phyloP scores from a whole-genome alignment of 192 early-diverging fungal genomes.

The Thamnidium elegans region DNA sequence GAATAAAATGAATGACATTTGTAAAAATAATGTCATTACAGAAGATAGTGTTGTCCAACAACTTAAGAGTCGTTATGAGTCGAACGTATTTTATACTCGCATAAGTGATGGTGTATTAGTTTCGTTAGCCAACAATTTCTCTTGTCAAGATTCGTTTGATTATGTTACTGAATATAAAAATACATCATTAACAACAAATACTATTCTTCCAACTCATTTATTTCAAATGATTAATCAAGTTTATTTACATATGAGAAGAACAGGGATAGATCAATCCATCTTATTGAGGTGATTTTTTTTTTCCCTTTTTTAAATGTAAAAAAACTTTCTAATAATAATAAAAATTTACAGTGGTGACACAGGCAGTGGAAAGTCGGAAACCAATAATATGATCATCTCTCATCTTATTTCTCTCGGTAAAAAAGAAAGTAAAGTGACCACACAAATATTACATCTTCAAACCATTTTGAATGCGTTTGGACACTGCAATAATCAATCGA shows the following conservation, averaged over 20 bases:
- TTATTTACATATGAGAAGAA: conserved; percentile 79
- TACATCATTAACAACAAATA: conserved; percentile 35
- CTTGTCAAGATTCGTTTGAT: conserved; percentile 44
- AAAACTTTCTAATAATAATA: not conserved
- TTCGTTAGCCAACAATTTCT: not conserved
- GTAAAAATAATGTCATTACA: not conserved
- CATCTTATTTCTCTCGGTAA: conserved; percentile 69
- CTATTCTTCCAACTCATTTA: conserved; percentile 59
- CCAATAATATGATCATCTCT: conserved; percentile 61
- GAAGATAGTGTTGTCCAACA: conserved; percentile 2
- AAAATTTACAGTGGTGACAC: conserved; percentile 68
- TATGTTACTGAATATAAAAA: conserved; percentile 68
- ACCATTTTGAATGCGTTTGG: conserved; percentile 85
- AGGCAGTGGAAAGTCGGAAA: conserved; percentile 84
- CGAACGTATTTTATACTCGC: conserved; percentile 14
- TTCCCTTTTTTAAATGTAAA: not conserved
- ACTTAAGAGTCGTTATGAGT: conserved; percentile 15
- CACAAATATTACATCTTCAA: conserved; percentile 66
- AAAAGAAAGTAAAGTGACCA: conserved; percentile 64
- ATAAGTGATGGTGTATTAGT: conserved; percentile 14
- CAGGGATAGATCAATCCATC: conserved; percentile 58
- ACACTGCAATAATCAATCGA: conserved; percentile 84
- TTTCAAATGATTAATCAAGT: conserved; percentile 74
- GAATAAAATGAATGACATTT: not conserved
- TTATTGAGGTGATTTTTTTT: conserved; percentile 27